A percentile compares a stretch with the other conserved stretches of the same genome.
phyloP scores from a whole-genome alignment of 164 flowering plant species.

The Sedum album region DNA sequence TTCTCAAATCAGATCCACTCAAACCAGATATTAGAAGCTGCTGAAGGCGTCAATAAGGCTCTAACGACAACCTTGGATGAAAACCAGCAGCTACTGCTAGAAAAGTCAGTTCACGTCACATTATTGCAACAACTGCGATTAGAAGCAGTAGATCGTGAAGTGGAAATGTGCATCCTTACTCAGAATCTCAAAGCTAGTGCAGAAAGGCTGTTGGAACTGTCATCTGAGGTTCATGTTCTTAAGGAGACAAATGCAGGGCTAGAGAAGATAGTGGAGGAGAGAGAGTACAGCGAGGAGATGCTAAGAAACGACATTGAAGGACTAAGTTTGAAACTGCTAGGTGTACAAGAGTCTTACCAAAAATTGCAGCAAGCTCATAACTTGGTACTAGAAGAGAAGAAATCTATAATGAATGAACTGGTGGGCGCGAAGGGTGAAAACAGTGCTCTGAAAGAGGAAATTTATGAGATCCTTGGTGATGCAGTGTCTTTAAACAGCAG shows the following conservation, averaged over 20 bases:
- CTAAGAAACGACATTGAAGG: constrained; percentile 24
- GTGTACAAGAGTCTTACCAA: constrained; percentile 22
- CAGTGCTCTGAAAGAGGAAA: constrained; percentile 32
- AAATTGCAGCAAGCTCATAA: constrained; percentile 27
- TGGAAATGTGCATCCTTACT: constrained; percentile 22
- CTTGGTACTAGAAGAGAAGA: constrained; percentile 30
- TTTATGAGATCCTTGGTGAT: constrained; percentile 22
- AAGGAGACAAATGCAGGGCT: constrained; percentile 32
- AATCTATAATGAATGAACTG: constrained; percentile 18
- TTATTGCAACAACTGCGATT: constrained; percentile 29
- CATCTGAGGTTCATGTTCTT: constrained; percentile 24
- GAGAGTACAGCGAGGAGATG: constrained; percentile 22
- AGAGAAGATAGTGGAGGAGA: constrained; percentile 24
- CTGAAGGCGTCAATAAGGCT: constrained; percentile 24
- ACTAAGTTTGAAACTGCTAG: constrained; percentile 23
- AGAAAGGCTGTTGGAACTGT: constrained; percentile 22
- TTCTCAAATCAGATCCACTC: constrained; percentile 23
- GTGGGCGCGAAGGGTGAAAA: constrained; percentile 24
- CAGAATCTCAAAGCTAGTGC: constrained; percentile 22
- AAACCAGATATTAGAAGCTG: constrained; percentile 16
- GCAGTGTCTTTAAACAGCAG: constrained; percentile 23
- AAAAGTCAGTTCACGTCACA: constrained; percentile 36
- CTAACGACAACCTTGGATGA: constrained; percentile 27
- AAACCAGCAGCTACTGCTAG: constrained; percentile 28
- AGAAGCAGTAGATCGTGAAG: constrained; percentile 23